These are phyloP conservation scores for Amanita inopinata DNA, from an alignment of 768 basidiomycete genomes.

Conservation along the genomic window DNA sequence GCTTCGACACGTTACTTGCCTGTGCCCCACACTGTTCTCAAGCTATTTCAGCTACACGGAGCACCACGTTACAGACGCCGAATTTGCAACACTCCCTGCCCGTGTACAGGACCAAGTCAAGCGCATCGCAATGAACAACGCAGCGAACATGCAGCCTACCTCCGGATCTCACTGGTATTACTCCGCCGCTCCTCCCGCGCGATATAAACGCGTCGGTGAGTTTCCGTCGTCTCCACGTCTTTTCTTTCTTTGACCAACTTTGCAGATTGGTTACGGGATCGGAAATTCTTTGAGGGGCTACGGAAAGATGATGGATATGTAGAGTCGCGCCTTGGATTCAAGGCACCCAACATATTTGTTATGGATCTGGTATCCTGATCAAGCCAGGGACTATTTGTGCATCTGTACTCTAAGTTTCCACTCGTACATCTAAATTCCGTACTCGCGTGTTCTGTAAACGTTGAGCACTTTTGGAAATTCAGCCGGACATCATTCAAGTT, in stretches of 20 bases:
- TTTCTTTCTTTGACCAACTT: not conserved
- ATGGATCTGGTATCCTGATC: constrained; percentile 48
- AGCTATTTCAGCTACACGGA: constrained; percentile 50
- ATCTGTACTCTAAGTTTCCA: not conserved
- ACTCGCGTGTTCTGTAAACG: no score
- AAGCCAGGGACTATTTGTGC: not conserved
- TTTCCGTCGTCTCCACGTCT: constrained; percentile 11
- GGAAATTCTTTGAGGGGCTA: constrained; percentile 60
- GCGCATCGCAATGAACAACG: constrained; percentile 40
- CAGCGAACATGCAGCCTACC: constrained; percentile 14
- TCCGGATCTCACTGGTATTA: constrained; percentile 27
- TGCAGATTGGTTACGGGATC: constrained; percentile 71
- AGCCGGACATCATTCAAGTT: no score
- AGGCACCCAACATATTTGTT: constrained; percentile 71
- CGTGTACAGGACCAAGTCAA: constrained; percentile 67
- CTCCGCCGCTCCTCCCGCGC: constrained; percentile 34
- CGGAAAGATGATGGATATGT: constrained; percentile 51
- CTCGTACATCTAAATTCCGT: constrained; percentile 8
- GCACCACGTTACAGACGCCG: constrained; percentile 53
- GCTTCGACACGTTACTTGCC: constrained; percentile 17
- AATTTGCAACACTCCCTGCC: constrained; percentile 48
- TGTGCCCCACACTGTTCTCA: not conserved
- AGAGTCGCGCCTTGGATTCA: constrained; percentile 55
- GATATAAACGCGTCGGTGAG: constrained; percentile 57
- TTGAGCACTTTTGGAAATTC: no score